Evolutionary conservation across 2,329 filamentous ascomycete genomes (phyloP).

Genomic region (Arthrobotrys megalospora): DNA sequence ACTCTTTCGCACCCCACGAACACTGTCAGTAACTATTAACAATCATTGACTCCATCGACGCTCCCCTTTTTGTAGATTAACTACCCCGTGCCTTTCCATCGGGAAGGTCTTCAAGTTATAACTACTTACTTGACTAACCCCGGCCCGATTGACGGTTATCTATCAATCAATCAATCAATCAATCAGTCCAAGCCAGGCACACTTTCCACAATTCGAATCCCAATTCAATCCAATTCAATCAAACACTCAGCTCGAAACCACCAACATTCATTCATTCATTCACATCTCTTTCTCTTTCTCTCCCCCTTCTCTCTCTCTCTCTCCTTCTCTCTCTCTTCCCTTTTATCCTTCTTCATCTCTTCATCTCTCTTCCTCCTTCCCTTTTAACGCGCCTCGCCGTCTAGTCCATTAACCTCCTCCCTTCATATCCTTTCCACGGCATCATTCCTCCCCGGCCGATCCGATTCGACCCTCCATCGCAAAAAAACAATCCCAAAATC

Average conservation of each 20-base stretch:
- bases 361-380: not conserved
- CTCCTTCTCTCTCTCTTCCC: not conserved
- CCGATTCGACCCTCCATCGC: not conserved
- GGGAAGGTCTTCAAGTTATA: not conserved
- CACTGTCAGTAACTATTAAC: not conserved
- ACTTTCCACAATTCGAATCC: conserved; percentile 1
- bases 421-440: not conserved
- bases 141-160: conserved; percentile 17
- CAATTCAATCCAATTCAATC: not conserved
- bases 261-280: not conserved
- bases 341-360: not conserved
- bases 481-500: conserved; percentile 14
- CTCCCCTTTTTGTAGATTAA: conserved; percentile 11
- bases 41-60: not conserved
- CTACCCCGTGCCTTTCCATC: not conserved
- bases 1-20: not conserved
- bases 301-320: conserved; percentile 5
- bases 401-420: not conserved
- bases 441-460: conserved; percentile 12
- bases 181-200: not conserved
- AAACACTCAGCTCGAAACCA: conserved; percentile 47
- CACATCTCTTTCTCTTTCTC: conserved; percentile 4
- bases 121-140: not conserved
- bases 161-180: conserved; percentile 9
- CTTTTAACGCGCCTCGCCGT: conserved; percentile 28